These are phyloP conservation scores for Francoa sonchifolia DNA, from an alignment of 441 rosid species.

Conservation along the genomic window DNA sequence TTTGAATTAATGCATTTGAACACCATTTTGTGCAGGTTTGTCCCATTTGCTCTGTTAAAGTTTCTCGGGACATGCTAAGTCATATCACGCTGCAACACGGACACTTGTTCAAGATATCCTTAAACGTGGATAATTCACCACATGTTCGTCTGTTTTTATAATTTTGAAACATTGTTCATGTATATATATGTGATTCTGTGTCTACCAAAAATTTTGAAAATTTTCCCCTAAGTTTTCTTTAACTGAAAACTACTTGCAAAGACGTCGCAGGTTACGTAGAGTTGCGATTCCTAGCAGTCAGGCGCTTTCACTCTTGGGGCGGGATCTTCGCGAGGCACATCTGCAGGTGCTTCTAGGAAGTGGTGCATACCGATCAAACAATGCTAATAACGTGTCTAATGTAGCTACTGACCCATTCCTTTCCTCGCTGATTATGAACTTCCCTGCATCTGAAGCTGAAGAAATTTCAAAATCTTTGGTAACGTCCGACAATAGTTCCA, in stretches of 20 bases:
- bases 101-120: constrained; percentile 57
- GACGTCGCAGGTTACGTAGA: constrained; percentile 42
- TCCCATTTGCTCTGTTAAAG: constrained; percentile 46
- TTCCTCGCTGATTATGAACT: constrained; percentile 41
- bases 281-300: constrained; percentile 44
- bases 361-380: constrained; percentile 40
- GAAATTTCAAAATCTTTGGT: constrained; percentile 40
- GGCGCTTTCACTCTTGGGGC: constrained; percentile 36
- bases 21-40: constrained; percentile 35
- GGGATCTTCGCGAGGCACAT: constrained; percentile 52
- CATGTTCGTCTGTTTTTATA: background rate
- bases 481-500: constrained; percentile 21
- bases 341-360: constrained; percentile 49
- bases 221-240: constrained; percentile 18
- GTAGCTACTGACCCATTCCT: constrained; percentile 42
- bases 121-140: constrained; percentile 7
- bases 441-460: constrained; percentile 46
- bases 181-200: constrained; percentile 1
- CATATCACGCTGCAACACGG: constrained; percentile 48
- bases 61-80: constrained; percentile 38
- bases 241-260: constrained; percentile 44
- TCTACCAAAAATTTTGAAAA: constrained; percentile 3
- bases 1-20: constrained; percentile 10
- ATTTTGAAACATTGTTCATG: constrained; percentile 5
- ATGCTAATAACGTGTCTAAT: constrained; percentile 24